Evolutionary conservation across 208 protist genomes (phyloP).

Genomic region (Acanthamoeba culbertsoni): DNA sequence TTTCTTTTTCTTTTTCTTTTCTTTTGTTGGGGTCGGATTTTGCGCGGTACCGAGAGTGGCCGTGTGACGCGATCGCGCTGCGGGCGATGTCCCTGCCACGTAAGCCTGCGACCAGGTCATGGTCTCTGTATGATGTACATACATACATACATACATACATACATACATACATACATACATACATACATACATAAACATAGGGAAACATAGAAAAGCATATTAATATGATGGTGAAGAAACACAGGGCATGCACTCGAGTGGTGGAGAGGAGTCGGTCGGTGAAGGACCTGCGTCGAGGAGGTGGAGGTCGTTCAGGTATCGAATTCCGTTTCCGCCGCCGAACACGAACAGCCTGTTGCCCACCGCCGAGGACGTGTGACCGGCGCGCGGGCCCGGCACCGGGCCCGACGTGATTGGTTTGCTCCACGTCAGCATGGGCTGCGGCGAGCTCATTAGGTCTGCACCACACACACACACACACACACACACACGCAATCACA

Average conservation of each 20-base stretch:
- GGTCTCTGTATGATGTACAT: too few relatives aligned
- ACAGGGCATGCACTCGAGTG: too few relatives aligned
- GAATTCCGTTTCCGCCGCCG: constrained; percentile 70
- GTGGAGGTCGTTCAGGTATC: constrained; percentile 73
- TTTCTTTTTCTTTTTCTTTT: not conserved
- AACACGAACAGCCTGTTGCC: constrained; percentile 75
- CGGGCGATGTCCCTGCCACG: constrained; percentile 60
- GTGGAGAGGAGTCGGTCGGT: too few relatives aligned
- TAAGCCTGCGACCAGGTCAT: constrained; percentile 69
- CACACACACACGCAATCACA: too few relatives aligned
- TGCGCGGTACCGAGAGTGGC: constrained; percentile 61
- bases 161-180: too few relatives aligned
- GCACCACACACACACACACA: not conserved
- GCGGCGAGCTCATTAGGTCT: constrained; percentile 47
- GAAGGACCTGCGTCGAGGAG: constrained; percentile 64
- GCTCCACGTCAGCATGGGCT: constrained; percentile 54
- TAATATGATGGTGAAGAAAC: too few relatives aligned
- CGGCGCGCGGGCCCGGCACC: not conserved
- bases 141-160: too few relatives aligned
- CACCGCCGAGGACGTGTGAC: constrained; percentile 59
- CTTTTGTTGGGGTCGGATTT: not conserved
- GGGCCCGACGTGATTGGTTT: constrained; percentile 39
- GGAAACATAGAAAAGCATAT: not conserved
- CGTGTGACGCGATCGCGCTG: constrained; percentile 67
- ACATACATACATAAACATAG: too few relatives aligned